Evolutionary conservation across 176 grass and related monocot species (phyloP), one percentile per base, ranked within the genome.

Genomic region (Hordeum marinum): DNA sequence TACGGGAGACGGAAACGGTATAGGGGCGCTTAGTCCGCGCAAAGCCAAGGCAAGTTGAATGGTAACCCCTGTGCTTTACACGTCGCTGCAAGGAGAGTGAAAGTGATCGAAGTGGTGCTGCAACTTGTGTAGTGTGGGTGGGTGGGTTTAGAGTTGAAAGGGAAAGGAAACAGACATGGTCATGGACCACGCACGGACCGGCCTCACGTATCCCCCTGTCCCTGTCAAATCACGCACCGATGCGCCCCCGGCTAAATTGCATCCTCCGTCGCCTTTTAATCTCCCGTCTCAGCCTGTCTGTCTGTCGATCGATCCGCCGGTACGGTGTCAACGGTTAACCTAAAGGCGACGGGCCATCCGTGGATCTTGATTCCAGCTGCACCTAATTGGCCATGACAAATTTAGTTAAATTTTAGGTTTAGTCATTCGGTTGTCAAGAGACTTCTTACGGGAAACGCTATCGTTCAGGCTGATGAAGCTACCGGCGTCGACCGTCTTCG

Each of bases 101-200:
- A 23, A 42, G 40, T 3, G 41, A 73, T 73, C 6, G 74, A 61
- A 15, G 34, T 20, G 52, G 46, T 13, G 59, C 59, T 75, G 60
- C 70, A 81, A 77, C 41, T 72, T 57, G 54, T 20, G 54, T 21
- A 21, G 70, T 46, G 42, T 3, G 29, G 1, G 43, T 75, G 43
- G 72, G 72, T 75, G 72, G 83, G 82, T 52, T 29, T 57, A 36
- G 35, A 36, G 80, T 68, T 84, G 84, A 89, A 89, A 92, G 84
- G 87, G 90, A 92, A 86, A 92, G 90, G 90, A 92, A 92, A 92
- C 90, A 63, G 82, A 86, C 68, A 84, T 68, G 9, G 36, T 26
- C 23, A 26, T 86, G 90, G 87, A 89, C 90, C 87, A 89, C 90
- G 41, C 37, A 83, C 43, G 68, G 65, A 76, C 76, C 82, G 48